Base-by-base conservation (phyloP, 257 asterid species). In the Fraxinus americana region DNA sequence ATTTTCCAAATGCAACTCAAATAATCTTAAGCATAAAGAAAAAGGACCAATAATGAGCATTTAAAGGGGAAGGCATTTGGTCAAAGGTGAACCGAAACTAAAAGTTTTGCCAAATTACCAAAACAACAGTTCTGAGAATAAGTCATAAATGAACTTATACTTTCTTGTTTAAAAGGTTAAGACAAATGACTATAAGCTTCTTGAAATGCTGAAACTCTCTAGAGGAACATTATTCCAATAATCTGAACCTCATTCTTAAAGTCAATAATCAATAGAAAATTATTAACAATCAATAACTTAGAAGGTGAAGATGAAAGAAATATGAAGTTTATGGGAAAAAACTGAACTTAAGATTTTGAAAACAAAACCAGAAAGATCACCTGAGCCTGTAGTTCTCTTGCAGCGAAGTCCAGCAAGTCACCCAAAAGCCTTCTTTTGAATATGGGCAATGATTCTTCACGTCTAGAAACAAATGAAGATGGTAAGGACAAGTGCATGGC, bases 371-470 rank as follows among this genome's bases (percentile, higher is more conserved):
- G 35, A 81, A 77, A 68, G 76, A 41, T 82, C 86, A 95, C 99
- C 99, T 95, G 99, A 83, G 84, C 93, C 88, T 87, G 98, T 79
- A 95, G 85, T 81, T 95, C 99, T 86, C 98, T 90, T 0, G 97
- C 97, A 82, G 99, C 87, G 84, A 95, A 95, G 84, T 95, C 99
- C 87, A 95, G 86, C 89, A 95, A 88, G 87, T 92, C 88, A 70
- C 98, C 93, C 89, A 95, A 79, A 85, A 95, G 97, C 85, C 98
- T 90, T 87, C 99, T 83, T 87, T 95, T 95, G 85, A 95, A 93
- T 79, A 95, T 89, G 45, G 99, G 99, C 84, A 95, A 81, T 38
- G 97, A 87, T 79, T 89, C 99, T 86, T 95, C 99, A 34, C 99
- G 98, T 78, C 99, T 95, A 88, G 63, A 70, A 80, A 23, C 71